phyloP scores from a whole-genome alignment of 345 rosid genomes.

The Pelargonium nanum region DNA sequence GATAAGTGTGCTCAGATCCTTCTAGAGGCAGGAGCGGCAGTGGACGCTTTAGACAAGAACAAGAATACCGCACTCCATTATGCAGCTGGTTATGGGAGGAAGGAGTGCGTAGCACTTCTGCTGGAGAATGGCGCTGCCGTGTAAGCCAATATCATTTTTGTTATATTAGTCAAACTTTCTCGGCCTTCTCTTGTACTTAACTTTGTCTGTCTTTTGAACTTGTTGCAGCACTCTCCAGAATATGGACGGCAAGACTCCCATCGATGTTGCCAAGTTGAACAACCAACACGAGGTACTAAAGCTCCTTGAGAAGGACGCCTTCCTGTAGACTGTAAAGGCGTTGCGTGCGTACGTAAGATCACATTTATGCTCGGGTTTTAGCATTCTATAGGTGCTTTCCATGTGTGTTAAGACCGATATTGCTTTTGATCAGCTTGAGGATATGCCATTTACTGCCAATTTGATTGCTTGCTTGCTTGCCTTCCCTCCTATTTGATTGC shows the following conservation, averaged over 20 bases:
- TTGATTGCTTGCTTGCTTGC: too few species aligned
- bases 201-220: not conserved
- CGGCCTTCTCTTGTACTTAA: not conserved
- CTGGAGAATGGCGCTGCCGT: constrained; percentile 92
- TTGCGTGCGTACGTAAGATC: not conserved
- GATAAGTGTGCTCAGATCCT: constrained; percentile 73
- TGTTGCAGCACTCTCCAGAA: constrained; percentile 71
- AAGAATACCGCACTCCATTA: constrained; percentile 97
- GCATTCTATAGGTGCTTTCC: not conserved
- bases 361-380: not conserved
- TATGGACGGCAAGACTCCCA: constrained; percentile 96
- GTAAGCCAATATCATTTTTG: constrained; percentile 38
- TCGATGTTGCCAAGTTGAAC: constrained; percentile 91
- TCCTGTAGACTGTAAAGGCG: constrained; percentile 39
- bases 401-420: too few species aligned
- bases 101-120: constrained; percentile 84
- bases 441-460: too few species aligned
- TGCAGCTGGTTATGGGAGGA: constrained; percentile 96
- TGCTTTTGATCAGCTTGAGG: too few species aligned
- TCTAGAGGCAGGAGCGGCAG: constrained; percentile 71
- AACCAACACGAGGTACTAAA: constrained; percentile 83
- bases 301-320: constrained; percentile 94
- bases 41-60: constrained; percentile 91
- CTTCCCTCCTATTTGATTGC: too few species aligned
- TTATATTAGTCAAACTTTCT: not conserved